Evolutionary conservation across 306 rosid genomes (phyloP).

Genomic region (Urtica urens): DNA sequence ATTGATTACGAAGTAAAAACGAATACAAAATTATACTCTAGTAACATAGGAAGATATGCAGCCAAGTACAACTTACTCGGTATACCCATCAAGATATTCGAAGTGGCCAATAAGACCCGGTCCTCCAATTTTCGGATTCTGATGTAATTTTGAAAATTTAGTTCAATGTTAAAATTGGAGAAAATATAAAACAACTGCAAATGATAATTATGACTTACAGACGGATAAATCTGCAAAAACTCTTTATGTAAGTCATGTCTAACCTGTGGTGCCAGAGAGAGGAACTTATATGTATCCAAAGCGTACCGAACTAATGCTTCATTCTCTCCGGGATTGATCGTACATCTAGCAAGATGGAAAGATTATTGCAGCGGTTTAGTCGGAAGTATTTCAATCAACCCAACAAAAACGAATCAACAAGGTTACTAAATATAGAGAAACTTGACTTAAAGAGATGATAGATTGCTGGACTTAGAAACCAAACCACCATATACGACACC

Average conservation of each 20-base stretch:
- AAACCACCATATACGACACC: not conserved
- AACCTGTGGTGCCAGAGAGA: slow-evolving; percentile 82
- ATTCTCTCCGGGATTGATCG: slow-evolving; percentile 96
- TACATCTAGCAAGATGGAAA: slow-evolving; percentile 44
- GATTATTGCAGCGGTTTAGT: not conserved
- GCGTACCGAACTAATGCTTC: slow-evolving; percentile 94
- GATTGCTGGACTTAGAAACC: not conserved
- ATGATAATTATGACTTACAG: not conserved
- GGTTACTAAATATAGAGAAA: not conserved
- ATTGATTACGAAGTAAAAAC: too few species aligned
- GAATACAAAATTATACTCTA: not conserved
- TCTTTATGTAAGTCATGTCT: slow-evolving; percentile 16
- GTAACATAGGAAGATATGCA: not conserved
- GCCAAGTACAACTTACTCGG: slow-evolving; percentile 47
- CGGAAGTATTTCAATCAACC: too few species aligned
- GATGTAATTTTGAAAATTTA: slow-evolving; percentile 16
- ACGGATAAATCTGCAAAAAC: not conserved
- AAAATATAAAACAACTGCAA: not conserved
- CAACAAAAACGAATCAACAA: not conserved
- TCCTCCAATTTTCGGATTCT: slow-evolving; percentile 92
- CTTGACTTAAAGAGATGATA: not conserved
- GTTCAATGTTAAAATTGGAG: slow-evolving; percentile 6
- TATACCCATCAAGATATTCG: slow-evolving; percentile 68
- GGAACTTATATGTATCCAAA: slow-evolving; percentile 66
- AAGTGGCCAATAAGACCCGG: slow-evolving; percentile 77